Base-by-base conservation (phyloP, 805 yeast species). In the Candida anglica region DNA sequence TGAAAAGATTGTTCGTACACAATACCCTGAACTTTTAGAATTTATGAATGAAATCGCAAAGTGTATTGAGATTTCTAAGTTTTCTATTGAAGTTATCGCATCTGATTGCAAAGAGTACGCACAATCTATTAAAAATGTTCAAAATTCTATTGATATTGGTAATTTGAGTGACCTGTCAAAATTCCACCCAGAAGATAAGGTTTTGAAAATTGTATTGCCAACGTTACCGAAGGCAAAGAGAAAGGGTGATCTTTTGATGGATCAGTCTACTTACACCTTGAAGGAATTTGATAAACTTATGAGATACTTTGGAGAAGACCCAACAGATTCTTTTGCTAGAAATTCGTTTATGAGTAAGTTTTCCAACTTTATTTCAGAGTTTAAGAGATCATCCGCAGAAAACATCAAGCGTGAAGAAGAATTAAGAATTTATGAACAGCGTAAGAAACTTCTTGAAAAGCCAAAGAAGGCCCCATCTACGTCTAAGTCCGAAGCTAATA, bases 241-340 rank as follows among this genome's bases (percentile, higher is more conserved):
- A 27, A 72, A 73, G 50, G 68, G 74, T 26, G 74, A 71, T 11
- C 44, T 73, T 19, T 57, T 84, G 34, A 48, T 60, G 19, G 74
- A 64, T 32, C 84, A 77, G 43, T 63, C 77, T 6, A 60, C 59
- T 16, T 59, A 62, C 31, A 75, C 85, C 0, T 58, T 73, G 39
- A 60, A 62, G 18, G 77, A 71, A 30, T 72, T 81, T 40, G 75
- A 75, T 19, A 70, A 73, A 35, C 51, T 80, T 37, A 77, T 84
- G 86, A 63, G 64, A 34, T 80, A 75, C 52, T 84, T 78, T 50
- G 94, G 91, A 6, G 94, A 84, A 52, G 79, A 78, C 46, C 73
- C 76, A 2, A 75, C 72, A 35, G 72, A 69, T 23, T 63, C 74
- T 15, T 66, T 66, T 43, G 70, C 76, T 6, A 71, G 76, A 44